Base-by-base conservation (phyloP, 176 grass and related monocot genomes). In the Juncus inflexus region DNA sequence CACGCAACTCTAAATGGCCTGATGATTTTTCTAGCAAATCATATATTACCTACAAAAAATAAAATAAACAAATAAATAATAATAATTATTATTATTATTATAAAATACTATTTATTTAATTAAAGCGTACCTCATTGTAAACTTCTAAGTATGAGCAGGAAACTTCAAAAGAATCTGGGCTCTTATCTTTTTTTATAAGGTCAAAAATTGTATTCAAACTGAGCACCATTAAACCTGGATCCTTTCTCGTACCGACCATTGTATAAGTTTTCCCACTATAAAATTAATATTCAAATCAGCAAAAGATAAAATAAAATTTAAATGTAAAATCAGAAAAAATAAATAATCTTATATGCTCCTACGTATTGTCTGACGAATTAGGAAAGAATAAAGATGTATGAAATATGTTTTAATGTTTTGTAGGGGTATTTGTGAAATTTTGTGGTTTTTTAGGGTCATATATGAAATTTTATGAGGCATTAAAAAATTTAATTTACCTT, bases 1-100 rank as follows among this genome's bases (percentile, higher is more conserved):
- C 95, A 75, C 95, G 86, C 75, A 99, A 88, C 65, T 99, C 95
- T 37, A 99, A 78, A 73, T 94, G 95, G 60, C 85, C 86, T 14
- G 89, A 99, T 57, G 95, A 92, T 79, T 86, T 99, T 68, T 99
- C 95, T 77, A 99, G 95, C 83, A 99, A 80, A 86, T 99, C 95
- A 56, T 90, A 99, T 66, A 99, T 99, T 79, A 99, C 95, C 95
- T 99, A 66, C 37, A 12, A n/a, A 45, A 45, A 37, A 83, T 75
- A 74, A 73, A 57, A 79, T 52, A 67, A 78, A 77, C 38, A 3
- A 60, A n/a, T 50, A 15, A 73, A 64, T 56, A 50, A 62, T 74
- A 64, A 60, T 56, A 28, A 28, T 28, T 1, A 28, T 1, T 1
- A 28, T 58, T 43, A 35, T 56, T 45, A 74, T 61, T 67, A 66